phyloP scores from a whole-genome alignment of 2,329 filamentous ascomycete species.

The Penicillium nordicum region DNA sequence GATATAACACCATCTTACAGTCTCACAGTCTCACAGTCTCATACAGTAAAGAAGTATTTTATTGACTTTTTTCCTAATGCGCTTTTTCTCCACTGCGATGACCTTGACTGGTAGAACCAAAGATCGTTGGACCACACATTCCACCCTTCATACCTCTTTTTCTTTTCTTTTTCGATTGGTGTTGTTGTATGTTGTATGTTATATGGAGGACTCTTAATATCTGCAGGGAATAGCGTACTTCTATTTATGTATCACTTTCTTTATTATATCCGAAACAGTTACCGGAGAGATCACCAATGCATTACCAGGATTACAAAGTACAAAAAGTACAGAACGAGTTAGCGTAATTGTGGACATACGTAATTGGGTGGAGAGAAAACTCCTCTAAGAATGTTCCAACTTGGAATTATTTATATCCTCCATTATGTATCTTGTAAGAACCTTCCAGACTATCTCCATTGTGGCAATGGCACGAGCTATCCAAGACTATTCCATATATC shows the following conservation, averaged over 20 bases:
- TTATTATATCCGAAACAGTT: neutral
- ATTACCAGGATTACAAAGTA: neutral
- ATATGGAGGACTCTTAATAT: too few relatives aligned
- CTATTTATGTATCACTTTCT: neutral
- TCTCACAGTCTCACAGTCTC: neutral
- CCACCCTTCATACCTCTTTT: slow-evolving; percentile 5
- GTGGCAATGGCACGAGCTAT: neutral
- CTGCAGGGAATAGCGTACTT: neutral
- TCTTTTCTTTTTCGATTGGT: neutral
- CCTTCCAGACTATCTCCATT: neutral
- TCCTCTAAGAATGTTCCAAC: neutral
- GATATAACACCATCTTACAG: too few relatives aligned
- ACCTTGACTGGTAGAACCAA: neutral
- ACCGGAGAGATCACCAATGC: neutral
- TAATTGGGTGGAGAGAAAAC: slow-evolving; percentile 3
- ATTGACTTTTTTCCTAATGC: slow-evolving; percentile 6
- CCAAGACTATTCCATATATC: too few relatives aligned
- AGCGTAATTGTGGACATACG: neutral
- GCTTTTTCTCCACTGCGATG: neutral
- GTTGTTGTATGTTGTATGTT: neutral
- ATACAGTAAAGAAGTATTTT: neutral
- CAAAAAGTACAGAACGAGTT: too few relatives aligned
- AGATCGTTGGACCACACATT: neutral
- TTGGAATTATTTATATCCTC: neutral
- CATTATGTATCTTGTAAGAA: too few relatives aligned